Evolutionary conservation across 2,329 filamentous ascomycete species (phyloP), one percentile per base, ranked within the genome.

Genomic region (Paraphoma chrysanthemicola): DNA sequence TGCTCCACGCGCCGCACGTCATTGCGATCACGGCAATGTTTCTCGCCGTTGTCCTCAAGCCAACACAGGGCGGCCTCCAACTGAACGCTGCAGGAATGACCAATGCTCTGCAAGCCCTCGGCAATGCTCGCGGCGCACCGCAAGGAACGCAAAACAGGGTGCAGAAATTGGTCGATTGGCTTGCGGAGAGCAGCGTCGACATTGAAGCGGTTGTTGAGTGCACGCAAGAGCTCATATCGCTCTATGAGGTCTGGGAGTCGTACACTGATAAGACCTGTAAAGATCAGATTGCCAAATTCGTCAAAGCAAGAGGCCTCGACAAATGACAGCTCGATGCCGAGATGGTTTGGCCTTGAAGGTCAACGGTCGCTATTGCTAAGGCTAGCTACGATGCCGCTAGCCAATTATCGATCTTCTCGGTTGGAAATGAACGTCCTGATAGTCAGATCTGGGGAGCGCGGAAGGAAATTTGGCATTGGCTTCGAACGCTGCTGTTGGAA

Each of bases 11-110:
- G 11, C 93, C 93, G n/a, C 92, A 97, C 69, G 84, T 92, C 47
- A 88, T 96, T 53, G 92, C 92, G n/a, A 85, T 96, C 41, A 93
- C 92, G 33, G 90, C 92, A 6, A 90, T 96, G 57, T 86, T 96
- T 54, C 82, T 97, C 6, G 89, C 92, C 1, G 85, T 97, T n/a
- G 90, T 95, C 4, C 85, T 96, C 38, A 87, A 91, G 51, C 91
- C 91, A 0, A 82, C 84, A 8, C 82, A 86, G 59, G 71, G 79
- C 57, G 79, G 81, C 54, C 69, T 83, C 48, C 77, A 82, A 54
- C 70, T 77, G 31, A 77, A 80, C 50, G 76, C 77, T 23, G 78
- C 77, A 39, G 73, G 77, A 17, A 74, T 75, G 50, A 74, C 73
- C 11, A 73, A 72, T 48, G 74, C 73, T 62, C 57, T 78, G 51